Evolutionary conservation across 2,329 filamentous ascomycete species (phyloP), one percentile per base, ranked within the genome.

Genomic region (Geosmithia flava): DNA sequence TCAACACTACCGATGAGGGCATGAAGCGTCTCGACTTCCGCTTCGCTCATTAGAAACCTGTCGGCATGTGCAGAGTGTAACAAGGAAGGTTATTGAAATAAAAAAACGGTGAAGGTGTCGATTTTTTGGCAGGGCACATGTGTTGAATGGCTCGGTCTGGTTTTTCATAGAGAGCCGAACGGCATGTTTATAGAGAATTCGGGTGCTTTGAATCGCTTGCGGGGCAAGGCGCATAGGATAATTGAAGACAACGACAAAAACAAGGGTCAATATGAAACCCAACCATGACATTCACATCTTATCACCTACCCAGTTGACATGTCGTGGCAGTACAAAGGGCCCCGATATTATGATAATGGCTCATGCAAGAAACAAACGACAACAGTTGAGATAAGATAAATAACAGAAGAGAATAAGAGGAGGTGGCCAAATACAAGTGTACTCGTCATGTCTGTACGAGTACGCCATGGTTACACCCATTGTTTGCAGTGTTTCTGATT

Each of bases 1-100:
- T 66, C 33, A 73, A 68, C 27, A 75, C 72, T 0, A 69, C 60
- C 3, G 74, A 78, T 50, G 64, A 76, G 55, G 75, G 75, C 0
- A 68, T 69, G 50, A 72, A 77, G 60, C 69, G 77, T 55, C 57
- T 76, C 48, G 74, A 78, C 53, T 78, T 78, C 55, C 58, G 70
- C 17, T 78, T 78, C 51, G 68, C 42, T 27, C 48, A 45, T 33
- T 45, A 33, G 44, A 41, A n/a, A 16, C 17, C 33, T 8, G 33
- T 39, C 23, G 23, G 23, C 23, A 37, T 37, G 13, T 37, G 33
- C 15, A 37, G 6, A 13, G 3, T 13, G 3, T 37, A 11, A 7
- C 6, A 27, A 27, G 23, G 23, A 27, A 27, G 8, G 23, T n/a
- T n/a, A n/a, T n/a, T 4, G 23, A 27, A 11, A 37, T 6, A 37